phyloP scores from a whole-genome alignment of 1,284 basidiomycete species.

The Ceratobasidium sp. region DNA sequence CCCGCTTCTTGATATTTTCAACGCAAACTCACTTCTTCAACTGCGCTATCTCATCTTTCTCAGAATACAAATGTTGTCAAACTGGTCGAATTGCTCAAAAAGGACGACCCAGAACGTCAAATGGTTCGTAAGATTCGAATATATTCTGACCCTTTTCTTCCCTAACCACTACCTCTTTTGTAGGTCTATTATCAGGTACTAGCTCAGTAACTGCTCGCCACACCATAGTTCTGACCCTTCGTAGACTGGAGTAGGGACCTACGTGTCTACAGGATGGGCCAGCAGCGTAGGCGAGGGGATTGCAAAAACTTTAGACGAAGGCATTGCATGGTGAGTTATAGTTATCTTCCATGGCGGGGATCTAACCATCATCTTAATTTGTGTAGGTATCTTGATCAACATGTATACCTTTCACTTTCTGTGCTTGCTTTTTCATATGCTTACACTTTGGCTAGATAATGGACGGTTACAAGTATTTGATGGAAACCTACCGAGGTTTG shows the following conservation, averaged over 20 bases:
- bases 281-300: background rate
- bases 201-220: too few relatives aligned
- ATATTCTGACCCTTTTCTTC: background rate
- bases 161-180: background rate
- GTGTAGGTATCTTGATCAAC: slow-evolving; percentile 33
- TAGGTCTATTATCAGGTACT: slow-evolving; percentile 38
- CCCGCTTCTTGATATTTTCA: too few relatives aligned
- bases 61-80: slow-evolving; percentile 37
- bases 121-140: slow-evolving; percentile 1
- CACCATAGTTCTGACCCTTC: background rate
- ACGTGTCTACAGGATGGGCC: background rate
- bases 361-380: background rate
- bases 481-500: slow-evolving; percentile 24
- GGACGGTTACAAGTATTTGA: slow-evolving; percentile 30
- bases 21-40: too few relatives aligned
- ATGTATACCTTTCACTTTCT: background rate
- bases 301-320: slow-evolving; percentile 13
- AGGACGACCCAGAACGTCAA: slow-evolving; percentile 30
- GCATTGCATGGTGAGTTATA: slow-evolving; percentile 9
- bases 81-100: slow-evolving; percentile 41
- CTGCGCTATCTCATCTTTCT: background rate
- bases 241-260: slow-evolving; percentile 29
- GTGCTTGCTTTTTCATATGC: background rate
- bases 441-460: slow-evolving; percentile 38
- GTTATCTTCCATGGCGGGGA: background rate